Evolutionary conservation across 768 basidiomycete genomes (phyloP).

Genomic region (Russula ochroleuca): DNA sequence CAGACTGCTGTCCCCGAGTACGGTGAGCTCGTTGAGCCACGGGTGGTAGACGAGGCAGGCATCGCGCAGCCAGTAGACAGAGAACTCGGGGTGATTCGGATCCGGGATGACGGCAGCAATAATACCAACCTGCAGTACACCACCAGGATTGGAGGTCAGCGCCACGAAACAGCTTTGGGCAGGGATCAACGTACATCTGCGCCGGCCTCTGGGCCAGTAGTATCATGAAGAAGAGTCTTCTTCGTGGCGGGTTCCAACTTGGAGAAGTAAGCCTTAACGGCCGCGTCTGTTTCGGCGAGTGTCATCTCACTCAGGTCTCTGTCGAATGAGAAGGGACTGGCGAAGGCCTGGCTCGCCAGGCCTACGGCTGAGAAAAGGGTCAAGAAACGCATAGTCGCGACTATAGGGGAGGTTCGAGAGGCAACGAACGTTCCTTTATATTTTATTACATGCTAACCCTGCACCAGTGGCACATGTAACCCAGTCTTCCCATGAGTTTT

Average conservation of each 20-base stretch:
- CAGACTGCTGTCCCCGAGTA: conserved; percentile 10
- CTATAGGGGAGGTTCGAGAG: background rate
- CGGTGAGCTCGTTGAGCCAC: conserved; percentile 26
- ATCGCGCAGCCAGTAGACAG: conserved; percentile 22
- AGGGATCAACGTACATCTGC: conserved; percentile 18
- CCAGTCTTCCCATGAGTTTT: background rate
- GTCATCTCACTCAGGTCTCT: conserved; percentile 13
- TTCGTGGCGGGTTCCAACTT: conserved; percentile 12
- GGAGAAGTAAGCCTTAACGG: conserved; percentile 15
- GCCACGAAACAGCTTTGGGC: background rate
- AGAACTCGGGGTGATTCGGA: conserved; percentile 19
- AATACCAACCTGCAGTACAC: conserved; percentile 19
- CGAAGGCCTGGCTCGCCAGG: conserved; percentile 8
- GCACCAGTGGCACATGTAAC: background rate
- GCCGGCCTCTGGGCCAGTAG: conserved; percentile 21
- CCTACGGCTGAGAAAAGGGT: conserved; percentile 5
- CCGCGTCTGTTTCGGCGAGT: conserved; percentile 4
- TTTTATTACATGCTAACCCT: too few species aligned
- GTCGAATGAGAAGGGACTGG: background rate
- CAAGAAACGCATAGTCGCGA: conserved; percentile 11
- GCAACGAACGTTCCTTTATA: background rate
- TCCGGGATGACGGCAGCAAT: conserved; percentile 16
- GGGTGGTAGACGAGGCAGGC: conserved; percentile 19
- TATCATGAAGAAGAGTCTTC: conserved; percentile 15
- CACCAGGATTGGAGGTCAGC: background rate